Percentiles rank a stretch among this genome's conserved stretches.
Conservation (phyloP, 2,329 filamentous ascomycete species). For the Trematosphaeria pertusa region DNA sequence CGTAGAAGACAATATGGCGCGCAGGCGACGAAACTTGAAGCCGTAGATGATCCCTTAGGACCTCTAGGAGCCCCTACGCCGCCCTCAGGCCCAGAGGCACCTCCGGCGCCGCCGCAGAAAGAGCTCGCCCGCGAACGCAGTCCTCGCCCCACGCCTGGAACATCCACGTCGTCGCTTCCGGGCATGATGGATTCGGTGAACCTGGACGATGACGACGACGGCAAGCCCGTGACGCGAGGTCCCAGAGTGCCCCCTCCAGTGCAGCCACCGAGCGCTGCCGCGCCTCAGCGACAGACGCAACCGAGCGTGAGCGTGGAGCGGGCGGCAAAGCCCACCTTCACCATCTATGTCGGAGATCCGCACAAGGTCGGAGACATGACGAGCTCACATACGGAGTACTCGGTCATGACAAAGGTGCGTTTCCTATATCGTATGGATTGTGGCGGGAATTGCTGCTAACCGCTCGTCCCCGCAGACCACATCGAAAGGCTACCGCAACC, state of each 20-base stretch:
- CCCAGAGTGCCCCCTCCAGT: slow-evolving; percentile 71
- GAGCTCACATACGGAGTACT: slow-evolving; percentile 97
- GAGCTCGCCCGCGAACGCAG: slow-evolving; percentile 62
- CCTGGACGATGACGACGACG: slow-evolving; percentile 71
- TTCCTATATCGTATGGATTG: background rate
- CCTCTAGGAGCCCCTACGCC: slow-evolving; percentile 74
- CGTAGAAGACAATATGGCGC: slow-evolving; percentile 69
- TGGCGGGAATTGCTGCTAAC: slow-evolving; percentile 8
- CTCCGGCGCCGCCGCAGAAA: slow-evolving; percentile 71
- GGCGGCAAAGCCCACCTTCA: slow-evolving; percentile 88
- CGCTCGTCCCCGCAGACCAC: no score
- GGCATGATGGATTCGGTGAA: slow-evolving; percentile 71
- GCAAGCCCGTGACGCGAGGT: slow-evolving; percentile 53
- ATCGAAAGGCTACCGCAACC: slow-evolving; percentile 92
- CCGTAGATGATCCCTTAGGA: slow-evolving; percentile 77
- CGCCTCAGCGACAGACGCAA: slow-evolving; percentile 60
- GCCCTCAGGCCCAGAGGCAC: slow-evolving; percentile 59
- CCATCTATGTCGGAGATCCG: slow-evolving; percentile 92
- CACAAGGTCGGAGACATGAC: slow-evolving; percentile 98
- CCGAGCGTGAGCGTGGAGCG: slow-evolving; percentile 92
- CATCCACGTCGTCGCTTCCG: slow-evolving; percentile 57
- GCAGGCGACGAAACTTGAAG: slow-evolving; percentile 79
- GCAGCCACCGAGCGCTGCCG: slow-evolving; percentile 58
- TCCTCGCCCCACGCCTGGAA: slow-evolving; percentile 60
- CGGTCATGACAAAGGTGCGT: slow-evolving; percentile 87